phyloP scores from a whole-genome alignment of 441 rosid genomes.

The Pelargonium cotyledonis region DNA sequence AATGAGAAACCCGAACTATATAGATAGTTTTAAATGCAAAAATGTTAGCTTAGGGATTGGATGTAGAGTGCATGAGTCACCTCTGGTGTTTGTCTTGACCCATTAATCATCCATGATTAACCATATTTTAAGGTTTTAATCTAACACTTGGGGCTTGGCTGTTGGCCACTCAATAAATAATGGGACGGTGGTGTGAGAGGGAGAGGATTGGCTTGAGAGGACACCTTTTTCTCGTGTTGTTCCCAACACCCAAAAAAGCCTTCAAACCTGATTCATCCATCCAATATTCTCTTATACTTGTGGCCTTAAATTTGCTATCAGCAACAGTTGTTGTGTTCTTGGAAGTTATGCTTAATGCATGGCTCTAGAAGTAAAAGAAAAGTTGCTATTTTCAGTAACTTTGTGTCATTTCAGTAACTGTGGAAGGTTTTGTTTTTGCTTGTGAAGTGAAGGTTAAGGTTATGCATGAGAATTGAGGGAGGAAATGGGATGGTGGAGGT shows the following conservation, averaged over 20 bases:
- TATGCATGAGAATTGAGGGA: constrained; percentile 18
- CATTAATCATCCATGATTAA: constrained; percentile 23
- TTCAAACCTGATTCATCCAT: constrained; percentile 14
- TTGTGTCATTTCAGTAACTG: constrained; percentile 37
- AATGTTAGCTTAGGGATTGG: constrained; percentile 39
- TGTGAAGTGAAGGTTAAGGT: constrained; percentile 13
- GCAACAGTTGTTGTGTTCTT: constrained; percentile 21
- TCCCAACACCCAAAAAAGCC: constrained; percentile 9
- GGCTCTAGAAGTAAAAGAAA: constrained; percentile 37
- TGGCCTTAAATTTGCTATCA: constrained; percentile 15
- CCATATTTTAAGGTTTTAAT: constrained; percentile 24
- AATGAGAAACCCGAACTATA: constrained; percentile 24
- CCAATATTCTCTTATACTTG: constrained; percentile 9
- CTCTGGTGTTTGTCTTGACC: constrained; percentile 33
- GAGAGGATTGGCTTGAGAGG: background rate
- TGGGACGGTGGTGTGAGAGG: constrained; percentile 18
- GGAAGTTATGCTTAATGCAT: constrained; percentile 23
- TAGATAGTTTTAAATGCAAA: constrained; percentile 32
- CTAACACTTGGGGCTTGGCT: constrained; percentile 35
- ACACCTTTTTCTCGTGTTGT: constrained; percentile 1
- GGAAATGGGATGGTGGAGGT: constrained; percentile 12
- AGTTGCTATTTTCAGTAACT: constrained; percentile 27
- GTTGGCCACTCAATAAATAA: constrained; percentile 49
- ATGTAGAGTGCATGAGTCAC: constrained; percentile 34
- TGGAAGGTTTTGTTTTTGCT: constrained; percentile 20